These are phyloP conservation scores for Juglanconis sp. DNA, from an alignment of 2,329 filamentous ascomycete genomes.

Conservation along the genomic window DNA sequence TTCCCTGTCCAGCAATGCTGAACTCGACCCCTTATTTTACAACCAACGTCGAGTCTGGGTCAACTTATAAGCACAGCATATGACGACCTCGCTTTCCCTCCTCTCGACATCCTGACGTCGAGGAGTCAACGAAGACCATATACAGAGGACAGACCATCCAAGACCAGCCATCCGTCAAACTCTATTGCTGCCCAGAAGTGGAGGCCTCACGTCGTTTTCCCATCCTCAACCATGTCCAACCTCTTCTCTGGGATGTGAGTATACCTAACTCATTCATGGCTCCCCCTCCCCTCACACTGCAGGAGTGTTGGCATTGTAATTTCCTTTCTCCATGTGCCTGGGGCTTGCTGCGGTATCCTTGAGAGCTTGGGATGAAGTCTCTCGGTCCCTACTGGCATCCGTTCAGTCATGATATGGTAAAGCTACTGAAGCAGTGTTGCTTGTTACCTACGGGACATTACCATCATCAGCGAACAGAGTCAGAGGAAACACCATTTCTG, in stretches of 20 bases:
- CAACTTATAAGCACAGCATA: slow-evolving; percentile 5
- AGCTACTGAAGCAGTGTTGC: background rate
- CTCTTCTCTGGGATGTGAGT: slow-evolving; percentile 63
- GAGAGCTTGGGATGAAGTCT: background rate
- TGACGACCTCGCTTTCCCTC: background rate
- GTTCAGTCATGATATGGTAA: background rate
- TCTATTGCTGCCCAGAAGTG: background rate
- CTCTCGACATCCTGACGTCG: background rate
- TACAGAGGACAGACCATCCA: background rate
- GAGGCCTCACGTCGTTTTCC: background rate
- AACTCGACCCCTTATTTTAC: slow-evolving; percentile 6
- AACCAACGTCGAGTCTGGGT: background rate
- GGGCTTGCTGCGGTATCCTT: background rate
- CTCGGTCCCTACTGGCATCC: background rate
- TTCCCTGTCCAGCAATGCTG: background rate
- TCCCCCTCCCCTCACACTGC: background rate
- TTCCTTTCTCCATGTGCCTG: background rate
- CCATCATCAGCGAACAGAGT: background rate
- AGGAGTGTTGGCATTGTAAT: background rate
- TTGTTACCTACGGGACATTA: background rate
- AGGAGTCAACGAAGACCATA: background rate
- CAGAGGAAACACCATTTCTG: background rate
- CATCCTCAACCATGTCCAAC: slow-evolving; percentile 49
- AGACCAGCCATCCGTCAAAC: background rate
- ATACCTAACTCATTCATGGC: slow-evolving; percentile 2